Evolutionary conservation across 164 flowering plant species (phyloP), one percentile per base, ranked within the genome.

Genomic region (Tinospora cordifolia): DNA sequence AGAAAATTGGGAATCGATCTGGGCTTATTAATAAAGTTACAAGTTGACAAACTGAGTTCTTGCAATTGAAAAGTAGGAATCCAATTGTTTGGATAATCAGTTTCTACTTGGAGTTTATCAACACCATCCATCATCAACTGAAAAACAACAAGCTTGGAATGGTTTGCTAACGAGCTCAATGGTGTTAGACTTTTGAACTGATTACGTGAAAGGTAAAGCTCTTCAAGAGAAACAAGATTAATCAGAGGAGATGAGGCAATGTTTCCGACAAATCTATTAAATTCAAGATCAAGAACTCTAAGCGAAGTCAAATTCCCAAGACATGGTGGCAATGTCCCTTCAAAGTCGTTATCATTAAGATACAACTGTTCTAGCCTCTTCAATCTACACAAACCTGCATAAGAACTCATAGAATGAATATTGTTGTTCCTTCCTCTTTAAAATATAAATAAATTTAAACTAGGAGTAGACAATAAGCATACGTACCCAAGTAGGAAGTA

Each of bases 271-370:
- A 63, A 40, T 38, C 19, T 27, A 41, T 71, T 71, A 17, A 4
- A 13, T 6, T 27, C 12, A 30, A 76, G 73, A 26, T 77, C 77
- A 21, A 79, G 34, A 6, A 69, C 21, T 8, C 22, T 49, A 36
- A 80, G 74, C 7, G 75, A 62, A 15, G 77, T 74, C 65, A 74
- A 58, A 46, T 71, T 71, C 11, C 19, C 51, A 3, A 77, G 38
- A 57, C 77, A 74, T 22, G 71, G 19, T 40, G 80, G 80, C 14
- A 74, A 22, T 2, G 14, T 24, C 8, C 75, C 77, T 1, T 22
- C 30, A 25, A 72, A 34, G 2, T 21, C 7, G 30, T 66, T 69
- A 8, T 3, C 3, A 3, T 67, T 58, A 15, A 72, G 67, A 69
- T 60, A 63, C 11, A 76, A 36, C 68, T 72, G 75, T 60, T 76